These are phyloP conservation scores for Monilinia fructigena DNA, from an alignment of 2,329 filamentous ascomycete genomes.

Conservation along the genomic window DNA sequence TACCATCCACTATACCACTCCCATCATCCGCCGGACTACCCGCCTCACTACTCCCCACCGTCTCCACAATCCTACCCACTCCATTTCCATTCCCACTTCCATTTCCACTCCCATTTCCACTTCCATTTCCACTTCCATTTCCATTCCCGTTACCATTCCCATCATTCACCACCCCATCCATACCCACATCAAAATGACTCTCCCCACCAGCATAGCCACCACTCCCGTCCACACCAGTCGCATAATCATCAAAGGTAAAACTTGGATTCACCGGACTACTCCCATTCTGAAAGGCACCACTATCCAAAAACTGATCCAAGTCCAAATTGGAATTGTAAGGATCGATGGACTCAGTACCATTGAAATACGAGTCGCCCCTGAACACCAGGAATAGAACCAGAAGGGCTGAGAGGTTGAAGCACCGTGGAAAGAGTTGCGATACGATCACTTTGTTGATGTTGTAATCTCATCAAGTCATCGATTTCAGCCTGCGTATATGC, in stretches of 20 bases:
- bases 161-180: slow-evolving; percentile 34
- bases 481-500: slow-evolving; percentile 71
- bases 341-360: slow-evolving; percentile 40
- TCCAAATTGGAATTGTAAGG: slow-evolving; percentile 44
- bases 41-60: slow-evolving; percentile 29
- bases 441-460: slow-evolving; percentile 73
- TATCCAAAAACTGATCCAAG: slow-evolving; percentile 51
- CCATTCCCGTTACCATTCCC: background rate
- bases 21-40: slow-evolving; percentile 29
- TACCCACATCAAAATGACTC: slow-evolving; percentile 37
- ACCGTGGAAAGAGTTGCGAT: slow-evolving; percentile 73
- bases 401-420: slow-evolving; percentile 77
- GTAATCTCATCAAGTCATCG: slow-evolving; percentile 73
- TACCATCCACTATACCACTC: slow-evolving; percentile 6
- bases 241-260: slow-evolving; percentile 30
- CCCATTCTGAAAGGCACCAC: slow-evolving; percentile 43
- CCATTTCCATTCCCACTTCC: slow-evolving; percentile 1
- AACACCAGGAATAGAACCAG: slow-evolving; percentile 73
- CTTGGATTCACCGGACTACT: slow-evolving; percentile 32
- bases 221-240: slow-evolving; percentile 18
- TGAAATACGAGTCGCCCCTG: slow-evolving; percentile 43
- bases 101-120: slow-evolving; percentile 19
- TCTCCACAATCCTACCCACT: slow-evolving; percentile 27
- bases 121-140: background rate
- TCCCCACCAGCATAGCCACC: slow-evolving; percentile 24